Conservation (phyloP, 2,329 filamentous ascomycete genomes). For the Lasiodiplodia citricola region DNA sequence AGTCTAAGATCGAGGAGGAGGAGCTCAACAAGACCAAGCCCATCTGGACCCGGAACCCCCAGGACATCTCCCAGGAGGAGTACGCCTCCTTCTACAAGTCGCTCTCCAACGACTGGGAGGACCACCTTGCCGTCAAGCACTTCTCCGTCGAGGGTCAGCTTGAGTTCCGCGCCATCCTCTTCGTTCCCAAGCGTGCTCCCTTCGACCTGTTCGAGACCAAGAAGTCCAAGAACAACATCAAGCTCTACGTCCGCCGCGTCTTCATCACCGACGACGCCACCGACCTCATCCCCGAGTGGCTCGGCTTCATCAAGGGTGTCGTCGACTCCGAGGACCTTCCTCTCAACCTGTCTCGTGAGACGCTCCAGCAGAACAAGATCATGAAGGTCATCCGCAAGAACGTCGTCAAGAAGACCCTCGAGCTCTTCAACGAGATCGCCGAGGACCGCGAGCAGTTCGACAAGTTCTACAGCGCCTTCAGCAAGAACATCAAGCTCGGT, state of each 20-base stretch:
- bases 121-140: constrained; percentile 99
- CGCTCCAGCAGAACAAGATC: constrained; percentile 99
- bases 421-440: constrained; percentile 98
- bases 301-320: constrained; percentile 99
- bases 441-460: constrained; percentile 99
- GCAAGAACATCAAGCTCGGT: constrained; percentile 99
- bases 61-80: constrained; percentile 94
- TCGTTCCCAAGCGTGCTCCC: constrained; percentile 98
- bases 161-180: constrained; percentile 99
- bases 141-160: constrained; percentile 99
- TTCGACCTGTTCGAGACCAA: constrained; percentile 99
- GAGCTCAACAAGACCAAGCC: constrained; percentile 99
- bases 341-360: constrained; percentile 99
- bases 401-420: constrained; percentile 99
- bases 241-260: constrained; percentile 99
- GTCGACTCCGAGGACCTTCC: constrained; percentile 99
- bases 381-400: constrained; percentile 99
- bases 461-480: constrained; percentile 99
- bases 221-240: constrained; percentile 99
- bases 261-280: constrained; percentile 99
- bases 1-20: constrained; percentile 98
- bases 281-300: constrained; percentile 98
- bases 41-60: constrained; percentile 98
- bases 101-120: constrained; percentile 99
- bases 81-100: constrained; percentile 99